Evolutionary conservation across 805 yeast species (phyloP).

Genomic region (Barnettozyma salicaria): DNA sequence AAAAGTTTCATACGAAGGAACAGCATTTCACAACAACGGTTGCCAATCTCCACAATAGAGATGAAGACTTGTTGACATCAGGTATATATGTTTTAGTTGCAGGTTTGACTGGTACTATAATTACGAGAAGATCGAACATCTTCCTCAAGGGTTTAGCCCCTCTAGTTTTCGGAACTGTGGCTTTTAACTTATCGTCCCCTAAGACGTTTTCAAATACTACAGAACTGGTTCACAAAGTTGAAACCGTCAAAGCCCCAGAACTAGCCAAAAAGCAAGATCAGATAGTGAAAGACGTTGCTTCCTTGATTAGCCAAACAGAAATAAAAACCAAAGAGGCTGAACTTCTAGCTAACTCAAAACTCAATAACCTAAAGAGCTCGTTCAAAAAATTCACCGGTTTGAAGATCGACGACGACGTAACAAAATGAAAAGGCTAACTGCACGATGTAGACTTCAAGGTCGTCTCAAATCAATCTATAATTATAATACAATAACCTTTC

Average conservation of each 20-base stretch:
- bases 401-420: conserved; percentile 56
- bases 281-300: conserved; percentile 40
- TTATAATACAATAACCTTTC: too few relatives aligned
- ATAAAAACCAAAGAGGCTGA: conserved; percentile 16
- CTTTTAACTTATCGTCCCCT: conserved; percentile 70
- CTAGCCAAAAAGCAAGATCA: conserved; percentile 57
- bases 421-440: conserved; percentile 38
- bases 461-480: too few relatives aligned
- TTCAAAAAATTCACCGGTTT: conserved; percentile 55
- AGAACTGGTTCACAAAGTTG: conserved; percentile 52
- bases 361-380: conserved; percentile 22
- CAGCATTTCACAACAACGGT: conserved; percentile 56
- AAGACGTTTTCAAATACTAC: conserved; percentile 59
- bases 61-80: conserved; percentile 70
- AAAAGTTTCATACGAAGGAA: conserved; percentile 52
- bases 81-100: conserved; percentile 63
- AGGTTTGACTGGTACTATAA: conserved; percentile 62
- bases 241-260: conserved; percentile 53
- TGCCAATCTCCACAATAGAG: conserved; percentile 53
- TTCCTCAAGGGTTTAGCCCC: conserved; percentile 53
- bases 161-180: conserved; percentile 48
- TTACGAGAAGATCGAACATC: conserved; percentile 61
- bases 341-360: conserved; percentile 29
- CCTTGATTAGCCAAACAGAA: conserved; percentile 39
- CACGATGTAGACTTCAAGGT: too few relatives aligned